Conservation (phyloP, 768 basidiomycete genomes). For the Heimioporus sp. region DNA sequence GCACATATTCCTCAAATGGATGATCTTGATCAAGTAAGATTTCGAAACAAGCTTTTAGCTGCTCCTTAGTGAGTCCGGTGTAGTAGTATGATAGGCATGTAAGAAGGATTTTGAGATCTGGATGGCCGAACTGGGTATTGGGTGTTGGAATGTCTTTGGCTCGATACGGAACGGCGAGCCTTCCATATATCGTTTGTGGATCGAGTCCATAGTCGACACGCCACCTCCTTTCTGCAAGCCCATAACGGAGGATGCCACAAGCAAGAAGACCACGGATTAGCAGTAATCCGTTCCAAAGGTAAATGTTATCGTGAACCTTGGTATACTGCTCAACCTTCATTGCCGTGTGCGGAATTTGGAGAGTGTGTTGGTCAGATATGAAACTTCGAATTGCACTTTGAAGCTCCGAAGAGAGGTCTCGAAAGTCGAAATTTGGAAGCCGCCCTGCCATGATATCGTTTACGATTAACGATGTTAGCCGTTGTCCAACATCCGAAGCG, state of each 20-base stretch:
- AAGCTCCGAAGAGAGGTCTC: neutral
- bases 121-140: slow-evolving; percentile 35
- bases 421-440: slow-evolving; percentile 10
- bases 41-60: neutral
- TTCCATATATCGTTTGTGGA: neutral
- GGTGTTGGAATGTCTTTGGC: slow-evolving; percentile 33
- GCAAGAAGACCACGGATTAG: slow-evolving; percentile 33
- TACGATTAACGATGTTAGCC: slow-evolving; percentile 1
- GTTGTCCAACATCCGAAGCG: neutral
- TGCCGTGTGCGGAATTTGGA: neutral
- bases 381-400: slow-evolving; percentile 9
- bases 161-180: slow-evolving; percentile 34
- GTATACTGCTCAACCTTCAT: slow-evolving; percentile 2
- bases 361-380: slow-evolving; percentile 8
- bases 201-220: slow-evolving; percentile 31
- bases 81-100: no score
- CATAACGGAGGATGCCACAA: slow-evolving; percentile 22
- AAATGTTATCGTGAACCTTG: neutral
- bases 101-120: slow-evolving; percentile 32
- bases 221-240: slow-evolving; percentile 30
- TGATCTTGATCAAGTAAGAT: neutral
- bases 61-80: neutral
- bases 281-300: slow-evolving; percentile 13
- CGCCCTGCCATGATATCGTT: slow-evolving; percentile 7
- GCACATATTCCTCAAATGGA: neutral